These are phyloP conservation scores for barley (Hordeum vulgare) DNA, from an alignment of 176 grass and related monocot genomes.

Conservation along the genomic window DNA sequence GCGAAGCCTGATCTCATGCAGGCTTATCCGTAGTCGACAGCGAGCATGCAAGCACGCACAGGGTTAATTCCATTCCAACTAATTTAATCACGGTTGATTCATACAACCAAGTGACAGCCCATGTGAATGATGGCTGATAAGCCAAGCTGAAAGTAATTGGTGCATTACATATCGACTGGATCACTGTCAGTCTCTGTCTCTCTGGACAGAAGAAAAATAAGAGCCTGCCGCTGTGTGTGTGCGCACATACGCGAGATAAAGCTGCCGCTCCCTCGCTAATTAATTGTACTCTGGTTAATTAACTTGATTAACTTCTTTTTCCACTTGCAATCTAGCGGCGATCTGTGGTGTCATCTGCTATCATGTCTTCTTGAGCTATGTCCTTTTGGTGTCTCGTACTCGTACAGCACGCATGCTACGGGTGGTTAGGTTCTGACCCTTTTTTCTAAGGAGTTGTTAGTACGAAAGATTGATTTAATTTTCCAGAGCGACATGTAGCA, in stretches of 20 bases:
- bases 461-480: too few species aligned
- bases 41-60: neutral
- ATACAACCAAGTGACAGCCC: neutral
- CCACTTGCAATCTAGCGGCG: slow-evolving; percentile 7
- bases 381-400: neutral
- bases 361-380: neutral
- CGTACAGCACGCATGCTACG: neutral
- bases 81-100: neutral
- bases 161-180: neutral
- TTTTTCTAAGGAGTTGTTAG: neutral
- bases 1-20: neutral
- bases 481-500: too few species aligned
- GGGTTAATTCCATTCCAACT: neutral
- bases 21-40: slow-evolving; percentile 10
- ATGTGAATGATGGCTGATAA: neutral
- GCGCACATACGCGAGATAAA: neutral
- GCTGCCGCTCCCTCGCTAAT: neutral
- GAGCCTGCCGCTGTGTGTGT: neutral
- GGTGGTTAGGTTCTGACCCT: neutral
- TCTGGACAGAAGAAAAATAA: neutral
- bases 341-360: neutral
- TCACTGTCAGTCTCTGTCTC: neutral
- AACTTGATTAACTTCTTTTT: neutral
- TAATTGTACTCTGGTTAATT: neutral
- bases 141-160: neutral